Conservation (phyloP, 805 yeast species). For the Naumovozyma dairenensis region DNA sequence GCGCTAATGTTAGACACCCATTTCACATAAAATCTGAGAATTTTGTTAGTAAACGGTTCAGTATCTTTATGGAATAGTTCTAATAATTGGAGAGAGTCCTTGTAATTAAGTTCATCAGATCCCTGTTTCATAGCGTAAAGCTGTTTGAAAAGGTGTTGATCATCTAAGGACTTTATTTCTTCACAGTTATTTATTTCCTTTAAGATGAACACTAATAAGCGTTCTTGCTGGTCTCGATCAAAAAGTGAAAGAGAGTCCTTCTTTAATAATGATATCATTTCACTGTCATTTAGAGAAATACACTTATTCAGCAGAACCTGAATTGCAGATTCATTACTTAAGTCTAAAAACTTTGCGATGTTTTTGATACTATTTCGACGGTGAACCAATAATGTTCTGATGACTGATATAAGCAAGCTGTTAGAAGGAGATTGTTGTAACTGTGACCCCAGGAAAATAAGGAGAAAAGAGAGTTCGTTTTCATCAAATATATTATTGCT, state of each 20-base stretch:
- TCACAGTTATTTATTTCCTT: neutral
- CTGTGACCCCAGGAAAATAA: neutral
- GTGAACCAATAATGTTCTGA: neutral
- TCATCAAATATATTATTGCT: neutral
- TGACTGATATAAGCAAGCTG: neutral
- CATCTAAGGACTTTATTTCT: neutral
- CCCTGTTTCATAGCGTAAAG: neutral
- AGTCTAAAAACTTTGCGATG: neutral
- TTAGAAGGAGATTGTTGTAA: neutral
- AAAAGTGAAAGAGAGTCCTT: neutral
- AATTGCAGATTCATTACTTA: neutral
- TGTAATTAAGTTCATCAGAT: neutral
- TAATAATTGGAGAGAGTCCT: neutral
- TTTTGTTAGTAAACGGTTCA: slow-evolving; percentile 30
- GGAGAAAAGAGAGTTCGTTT: neutral
- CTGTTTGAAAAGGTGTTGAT: neutral
- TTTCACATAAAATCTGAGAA: slow-evolving; percentile 38
- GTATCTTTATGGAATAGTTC: slow-evolving; percentile 25
- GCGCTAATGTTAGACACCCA: slow-evolving; percentile 46
- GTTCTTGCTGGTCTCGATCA: neutral
- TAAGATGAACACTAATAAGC: neutral
- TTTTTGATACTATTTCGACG: neutral
- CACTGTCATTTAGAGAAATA: neutral
- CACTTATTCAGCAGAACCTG: neutral
- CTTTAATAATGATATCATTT: neutral